A percentile compares a stretch with the other conserved stretches of the same genome.
These are phyloP conservation scores for Stellera chamaejasme DNA, from an alignment of 345 rosid genomes.

Conservation along the genomic window DNA sequence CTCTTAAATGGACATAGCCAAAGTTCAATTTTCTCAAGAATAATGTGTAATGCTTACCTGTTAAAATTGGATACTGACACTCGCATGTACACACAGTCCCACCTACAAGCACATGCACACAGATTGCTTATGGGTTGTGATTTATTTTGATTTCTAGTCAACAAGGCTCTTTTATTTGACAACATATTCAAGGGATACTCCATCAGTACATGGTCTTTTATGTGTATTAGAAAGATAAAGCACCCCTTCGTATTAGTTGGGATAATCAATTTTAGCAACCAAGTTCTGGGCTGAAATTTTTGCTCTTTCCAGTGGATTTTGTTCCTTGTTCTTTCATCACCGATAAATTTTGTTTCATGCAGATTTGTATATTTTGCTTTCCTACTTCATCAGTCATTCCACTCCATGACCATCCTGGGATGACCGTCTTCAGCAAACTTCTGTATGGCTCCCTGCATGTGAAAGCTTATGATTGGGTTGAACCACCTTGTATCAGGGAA, in stretches of 20 bases:
- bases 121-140: too few relatives aligned
- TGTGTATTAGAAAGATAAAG: too few relatives aligned
- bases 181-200: too few relatives aligned
- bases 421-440: slow-evolving; percentile 90
- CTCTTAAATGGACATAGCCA: too few relatives aligned
- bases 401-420: slow-evolving; percentile 91
- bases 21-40: too few relatives aligned
- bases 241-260: neutral
- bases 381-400: slow-evolving; percentile 95
- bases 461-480: slow-evolving; percentile 94
- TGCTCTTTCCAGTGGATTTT: neutral
- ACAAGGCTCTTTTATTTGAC: too few relatives aligned
- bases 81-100: too few relatives aligned
- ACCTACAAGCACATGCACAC: too few relatives aligned
- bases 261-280: neutral
- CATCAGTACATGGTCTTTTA: too few relatives aligned
- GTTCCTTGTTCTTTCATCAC: neutral
- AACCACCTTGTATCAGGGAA: slow-evolving; percentile 54
- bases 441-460: slow-evolving; percentile 93
- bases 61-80: too few relatives aligned
- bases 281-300: neutral
- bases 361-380: slow-evolving; percentile 96
- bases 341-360: slow-evolving; percentile 20
- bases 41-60: too few relatives aligned
- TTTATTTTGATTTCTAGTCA: too few relatives aligned